Base-by-base conservation (phyloP, 164 flowering plant species). In the Umbilicus rupestris region DNA sequence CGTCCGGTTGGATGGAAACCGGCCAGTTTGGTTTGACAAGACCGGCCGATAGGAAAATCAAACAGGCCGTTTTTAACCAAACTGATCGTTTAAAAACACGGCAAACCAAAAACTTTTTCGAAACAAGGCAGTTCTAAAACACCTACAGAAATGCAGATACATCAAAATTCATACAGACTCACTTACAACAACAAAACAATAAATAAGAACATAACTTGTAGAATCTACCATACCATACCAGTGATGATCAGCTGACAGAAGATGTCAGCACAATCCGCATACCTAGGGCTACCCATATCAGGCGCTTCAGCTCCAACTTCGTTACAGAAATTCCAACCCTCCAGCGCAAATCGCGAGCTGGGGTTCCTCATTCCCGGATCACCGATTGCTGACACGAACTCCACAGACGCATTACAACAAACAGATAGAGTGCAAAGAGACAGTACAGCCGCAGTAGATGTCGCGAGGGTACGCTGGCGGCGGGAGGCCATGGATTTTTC, bases 261-360 rank as follows among this genome's bases (percentile, higher is more conserved):
- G 17, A 85, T 63, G 44, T 86, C 85, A 64, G 81, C 83, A 77
- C 90, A 86, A 74, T 86, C 87, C 14, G 90, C 90, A 45, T 75
- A 80, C 68, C 90, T 80, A 0, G 88, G 92, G 65, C 91, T 83
- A 14, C 87, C 87, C 80, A 78, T 79, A 35, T 66, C 12, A n/a
- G 83, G 81, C 70, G 66, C 73, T 76, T 86, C 88, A 44, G 71
- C 80, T 1, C 88, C 88, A 64, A 86, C 91, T 71, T 86, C 87
- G 62, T 84, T 86, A 76, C 88, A 86, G 20, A 80, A 83, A 64
- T 86, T 86, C 91, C 91, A 86, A 17, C 86, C 64, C 70, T 86
- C 88, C 3, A 86, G 73, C 0, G 86, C 91, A 60, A 86, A 68
- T 22, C 88, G 69, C 16, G 82, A 70, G 31, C 76, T 78, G 68